phyloP scores from a whole-genome alignment of 805 yeast genomes.

The Teunomyces stri region DNA sequence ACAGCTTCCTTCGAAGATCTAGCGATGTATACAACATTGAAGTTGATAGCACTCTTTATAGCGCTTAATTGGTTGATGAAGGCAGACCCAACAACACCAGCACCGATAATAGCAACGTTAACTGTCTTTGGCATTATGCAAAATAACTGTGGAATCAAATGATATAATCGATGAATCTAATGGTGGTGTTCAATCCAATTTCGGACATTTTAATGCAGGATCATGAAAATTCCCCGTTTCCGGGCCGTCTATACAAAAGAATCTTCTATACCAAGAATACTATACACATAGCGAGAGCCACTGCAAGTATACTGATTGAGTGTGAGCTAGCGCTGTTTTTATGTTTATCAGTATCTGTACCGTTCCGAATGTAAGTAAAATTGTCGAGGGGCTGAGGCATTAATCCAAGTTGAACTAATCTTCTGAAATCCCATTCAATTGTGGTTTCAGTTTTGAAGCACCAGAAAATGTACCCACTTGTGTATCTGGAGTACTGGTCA shows the following conservation, averaged over 20 bases:
- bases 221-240: neutral
- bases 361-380: slow-evolving; percentile 29
- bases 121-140: slow-evolving; percentile 31
- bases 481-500: slow-evolving; percentile 44
- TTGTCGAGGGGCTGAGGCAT: slow-evolving; percentile 61
- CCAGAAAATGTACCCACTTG: slow-evolving; percentile 70
- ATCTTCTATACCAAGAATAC: slow-evolving; percentile 1
- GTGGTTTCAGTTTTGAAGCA: slow-evolving; percentile 65
- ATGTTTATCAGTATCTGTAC: slow-evolving; percentile 28
- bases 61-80: slow-evolving; percentile 76
- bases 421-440: slow-evolving; percentile 63
- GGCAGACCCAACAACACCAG: slow-evolving; percentile 95
- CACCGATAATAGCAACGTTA: slow-evolving; percentile 52
- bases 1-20: slow-evolving; percentile 66
- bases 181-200: neutral
- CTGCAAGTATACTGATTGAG: neutral
- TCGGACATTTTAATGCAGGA: neutral
- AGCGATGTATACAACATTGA: slow-evolving; percentile 79
- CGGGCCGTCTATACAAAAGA: slow-evolving; percentile 4
- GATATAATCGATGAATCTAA: neutral
- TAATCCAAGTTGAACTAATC: slow-evolving; percentile 47
- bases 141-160: neutral
- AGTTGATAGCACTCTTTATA: slow-evolving; percentile 58
- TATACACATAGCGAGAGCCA: neutral
- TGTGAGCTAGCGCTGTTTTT: neutral